Evolutionary conservation across 2,329 filamentous ascomycete species (phyloP).

Genomic region (Colletotrichum gigasporum): DNA sequence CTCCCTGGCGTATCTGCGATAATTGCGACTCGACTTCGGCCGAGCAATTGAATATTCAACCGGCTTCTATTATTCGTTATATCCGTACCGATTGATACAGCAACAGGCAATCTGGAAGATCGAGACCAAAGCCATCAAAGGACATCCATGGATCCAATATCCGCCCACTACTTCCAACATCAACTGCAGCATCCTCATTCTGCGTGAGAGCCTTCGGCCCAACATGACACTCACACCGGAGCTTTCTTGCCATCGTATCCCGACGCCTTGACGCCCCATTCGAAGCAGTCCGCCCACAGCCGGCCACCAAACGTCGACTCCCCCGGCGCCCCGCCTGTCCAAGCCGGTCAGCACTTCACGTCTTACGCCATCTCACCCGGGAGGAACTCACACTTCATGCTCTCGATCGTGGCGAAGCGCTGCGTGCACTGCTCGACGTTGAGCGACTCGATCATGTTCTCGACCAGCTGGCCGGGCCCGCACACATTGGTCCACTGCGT

Average conservation of each 20-base stretch:
- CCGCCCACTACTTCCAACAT: no score
- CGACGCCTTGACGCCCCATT: conserved; percentile 26
- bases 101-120: no score
- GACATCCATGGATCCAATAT: no score
- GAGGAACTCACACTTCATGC: conserved; percentile 3
- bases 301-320: background rate
- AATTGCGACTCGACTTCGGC: conserved; percentile 1
- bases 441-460: background rate
- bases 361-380: no score
- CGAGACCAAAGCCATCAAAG: no score
- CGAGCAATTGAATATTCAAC: background rate
- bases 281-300: conserved; percentile 20
- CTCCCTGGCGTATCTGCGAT: conserved; percentile 5
- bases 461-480: background rate
- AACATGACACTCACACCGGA: no score
- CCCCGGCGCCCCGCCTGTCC: background rate
- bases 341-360: background rate
- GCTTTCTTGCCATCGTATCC: conserved; percentile 19
- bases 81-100: no score
- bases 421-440: background rate
- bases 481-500: background rate
- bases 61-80: no score
- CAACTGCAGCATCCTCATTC: no score
- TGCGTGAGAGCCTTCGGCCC: no score
- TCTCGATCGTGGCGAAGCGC: background rate